Conservation (phyloP, 2,329 filamentous ascomycete genomes). For the Cladosporium sp. region DNA sequence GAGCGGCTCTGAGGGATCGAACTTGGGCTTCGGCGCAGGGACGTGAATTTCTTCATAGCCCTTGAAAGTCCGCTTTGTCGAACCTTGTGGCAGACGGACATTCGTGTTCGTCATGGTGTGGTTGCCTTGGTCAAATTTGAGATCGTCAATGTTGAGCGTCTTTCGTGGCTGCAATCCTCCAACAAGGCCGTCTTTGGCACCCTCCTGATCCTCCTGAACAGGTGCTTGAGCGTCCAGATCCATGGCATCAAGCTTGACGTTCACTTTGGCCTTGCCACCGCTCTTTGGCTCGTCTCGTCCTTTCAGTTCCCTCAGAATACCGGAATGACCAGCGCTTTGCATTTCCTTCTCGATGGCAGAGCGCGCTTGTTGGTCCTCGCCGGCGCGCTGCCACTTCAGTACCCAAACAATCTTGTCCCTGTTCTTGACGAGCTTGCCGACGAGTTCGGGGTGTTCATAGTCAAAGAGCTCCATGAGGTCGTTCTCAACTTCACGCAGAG, state of each 20-base stretch:
- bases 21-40: constrained; percentile 84
- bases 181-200: constrained; percentile 67
- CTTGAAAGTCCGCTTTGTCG: constrained; percentile 93
- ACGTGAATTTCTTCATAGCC: constrained; percentile 99
- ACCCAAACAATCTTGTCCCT: constrained; percentile 95
- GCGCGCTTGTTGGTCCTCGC: constrained; percentile 72
- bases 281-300: constrained; percentile 66
- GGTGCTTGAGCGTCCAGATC: constrained; percentile 63
- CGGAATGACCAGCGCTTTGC: constrained; percentile 79
- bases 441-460: constrained; percentile 91
- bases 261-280: constrained; percentile 59
- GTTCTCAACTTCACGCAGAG: constrained; percentile 92
- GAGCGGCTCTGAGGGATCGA: constrained; percentile 72
- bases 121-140: constrained; percentile 96
- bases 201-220: constrained; percentile 53
- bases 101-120: constrained; percentile 99
- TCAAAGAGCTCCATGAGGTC: constrained; percentile 98
- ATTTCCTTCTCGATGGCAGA: constrained; percentile 85
- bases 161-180: constrained; percentile 84
- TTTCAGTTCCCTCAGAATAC: constrained; percentile 83
- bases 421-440: constrained; percentile 87
- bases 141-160: constrained; percentile 89
- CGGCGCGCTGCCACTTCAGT: constrained; percentile 79
- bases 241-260: constrained; percentile 82
- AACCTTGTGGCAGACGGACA: constrained; percentile 88